phyloP scores from a whole-genome alignment of 2,329 filamentous ascomycete genomes.

The Cercospora zeae-maydis region DNA sequence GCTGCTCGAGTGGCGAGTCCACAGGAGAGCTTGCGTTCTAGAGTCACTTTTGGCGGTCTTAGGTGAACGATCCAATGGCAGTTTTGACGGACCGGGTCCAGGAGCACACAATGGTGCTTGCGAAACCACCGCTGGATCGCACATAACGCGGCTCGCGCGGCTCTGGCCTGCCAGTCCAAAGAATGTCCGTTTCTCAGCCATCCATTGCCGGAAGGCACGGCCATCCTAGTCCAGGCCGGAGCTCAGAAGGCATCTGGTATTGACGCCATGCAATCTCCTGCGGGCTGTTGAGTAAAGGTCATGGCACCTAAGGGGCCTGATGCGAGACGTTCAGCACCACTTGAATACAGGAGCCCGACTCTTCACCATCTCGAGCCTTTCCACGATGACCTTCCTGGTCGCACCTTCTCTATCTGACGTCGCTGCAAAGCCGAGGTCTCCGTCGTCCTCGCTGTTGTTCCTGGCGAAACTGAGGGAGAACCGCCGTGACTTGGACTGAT shows the following conservation, averaged over 20 bases:
- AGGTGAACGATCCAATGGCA: too few species aligned
- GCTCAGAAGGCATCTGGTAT: background rate
- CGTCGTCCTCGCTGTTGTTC: conserved; percentile 63
- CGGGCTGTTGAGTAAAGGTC: background rate
- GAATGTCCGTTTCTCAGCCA: too few species aligned
- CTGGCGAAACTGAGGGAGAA: conserved; percentile 40
- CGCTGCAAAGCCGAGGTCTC: conserved; percentile 89
- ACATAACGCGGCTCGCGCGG: too few species aligned
- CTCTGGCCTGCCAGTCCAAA: too few species aligned
- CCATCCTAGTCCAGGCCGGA: background rate
- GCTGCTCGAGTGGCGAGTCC: too few species aligned
- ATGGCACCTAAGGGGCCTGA: background rate
- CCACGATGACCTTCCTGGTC: conserved; percentile 91
- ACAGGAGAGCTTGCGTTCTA: too few species aligned
- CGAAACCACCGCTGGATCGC: too few species aligned
- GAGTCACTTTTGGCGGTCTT: too few species aligned
- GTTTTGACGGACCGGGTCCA: too few species aligned
- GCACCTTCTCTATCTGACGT: conserved; percentile 92
- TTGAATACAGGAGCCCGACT: conserved; percentile 93
- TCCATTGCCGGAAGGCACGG: too few species aligned
- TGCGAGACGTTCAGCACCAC: conserved; percentile 66
- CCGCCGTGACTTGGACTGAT: conserved; percentile 35
- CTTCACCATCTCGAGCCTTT: conserved; percentile 92
- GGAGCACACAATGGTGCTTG: too few species aligned
- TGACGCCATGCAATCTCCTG: too few species aligned